Evolutionary conservation across 2,329 filamentous ascomycete genomes (phyloP), one percentile per base, ranked within the genome.

Genomic region (Anthostomella pinea): DNA sequence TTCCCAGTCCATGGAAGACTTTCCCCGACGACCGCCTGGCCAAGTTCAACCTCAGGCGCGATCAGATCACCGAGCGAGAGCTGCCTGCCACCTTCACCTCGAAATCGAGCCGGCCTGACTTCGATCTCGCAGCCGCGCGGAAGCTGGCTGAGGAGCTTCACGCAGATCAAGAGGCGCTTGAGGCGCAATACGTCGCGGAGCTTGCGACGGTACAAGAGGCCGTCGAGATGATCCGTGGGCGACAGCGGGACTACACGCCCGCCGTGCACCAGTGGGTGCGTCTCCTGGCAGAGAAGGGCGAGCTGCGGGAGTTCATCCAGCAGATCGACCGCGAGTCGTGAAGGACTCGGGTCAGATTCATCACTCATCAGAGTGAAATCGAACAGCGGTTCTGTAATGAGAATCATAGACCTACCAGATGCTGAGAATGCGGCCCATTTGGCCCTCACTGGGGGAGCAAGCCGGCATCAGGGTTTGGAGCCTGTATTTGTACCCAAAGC

Each of bases 251-350:
- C 53, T 86, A 85, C 53, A 81, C 77, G 1, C 77, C 79, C 1
- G 77, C 80, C 1, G 70, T 91, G 15, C 79, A 85, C 49, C 68
- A 63, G 23, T 91, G 86, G 81, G 62, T 90, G 28, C 73, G 74
- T 46, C 77, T 75, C 43, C 69, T 94, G 39, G 83, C 83, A 1
- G 77, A 81, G 41, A 81, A 83, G 51, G 79, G 77, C 1, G 63
- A 77, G 2, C 59, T 93, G 38, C 64, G 69, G 47, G 62, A 69
- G 22, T 18, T 57, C 28, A 51, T 58, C 5, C 36, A 37, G 15
- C 46, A 54, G 28, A 34, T 41, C 28, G 45, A 49, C 3, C 18
- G 27, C 11, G 27, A 36, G 25, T 30, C 28, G 17, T 30, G 13
- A 16, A n/a, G n/a, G n/a, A n/a, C n/a, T n/a, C n/a, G n/a, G n/a